Evolutionary conservation across 2,329 filamentous ascomycete species (phyloP).

Genomic region (Nannizzia gypsea): DNA sequence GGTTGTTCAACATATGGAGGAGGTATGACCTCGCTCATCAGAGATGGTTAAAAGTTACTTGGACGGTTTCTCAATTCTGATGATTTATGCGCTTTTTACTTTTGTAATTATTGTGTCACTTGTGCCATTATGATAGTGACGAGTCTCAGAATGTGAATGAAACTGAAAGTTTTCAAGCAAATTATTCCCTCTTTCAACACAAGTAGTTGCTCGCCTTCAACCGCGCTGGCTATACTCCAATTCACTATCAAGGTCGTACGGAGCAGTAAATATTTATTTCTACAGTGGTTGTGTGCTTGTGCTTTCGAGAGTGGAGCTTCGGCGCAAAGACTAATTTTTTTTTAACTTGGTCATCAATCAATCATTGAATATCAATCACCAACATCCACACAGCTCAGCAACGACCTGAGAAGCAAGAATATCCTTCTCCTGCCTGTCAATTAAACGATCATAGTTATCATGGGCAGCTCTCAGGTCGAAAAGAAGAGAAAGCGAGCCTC

Average conservation of each 20-base stretch:
- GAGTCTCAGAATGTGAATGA: conserved; percentile 4
- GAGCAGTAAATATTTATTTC: not conserved
- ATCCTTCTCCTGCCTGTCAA: not conserved
- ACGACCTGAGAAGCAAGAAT: not conserved
- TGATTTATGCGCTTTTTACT: not conserved
- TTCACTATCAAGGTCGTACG: no score
- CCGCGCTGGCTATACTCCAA: no score
- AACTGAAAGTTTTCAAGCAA: conserved; percentile 1
- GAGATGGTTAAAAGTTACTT: conserved; percentile 8
- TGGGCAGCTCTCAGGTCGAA: conserved; percentile 26
- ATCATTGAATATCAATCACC: not conserved
- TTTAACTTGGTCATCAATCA: not conserved
- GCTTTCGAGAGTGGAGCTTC: not conserved
- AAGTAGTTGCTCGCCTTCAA: no score
- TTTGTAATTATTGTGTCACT: conserved; percentile 1
- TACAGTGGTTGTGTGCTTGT: not conserved
- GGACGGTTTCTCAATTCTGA: conserved; percentile 4
- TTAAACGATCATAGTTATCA: conserved; percentile 13
- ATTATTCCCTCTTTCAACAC: not conserved
- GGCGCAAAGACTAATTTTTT: not conserved
- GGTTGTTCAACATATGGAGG: conserved; percentile 5
- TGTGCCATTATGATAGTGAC: conserved; percentile 3
- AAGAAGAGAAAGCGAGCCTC: conserved; percentile 43
- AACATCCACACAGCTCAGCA: not conserved
- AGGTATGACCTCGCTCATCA: not conserved